A percentile compares a stretch with the other conserved stretches of the same genome.
Conservation (phyloP, 2,329 filamentous ascomycete species). For the Aspergillus novofumigatus region DNA sequence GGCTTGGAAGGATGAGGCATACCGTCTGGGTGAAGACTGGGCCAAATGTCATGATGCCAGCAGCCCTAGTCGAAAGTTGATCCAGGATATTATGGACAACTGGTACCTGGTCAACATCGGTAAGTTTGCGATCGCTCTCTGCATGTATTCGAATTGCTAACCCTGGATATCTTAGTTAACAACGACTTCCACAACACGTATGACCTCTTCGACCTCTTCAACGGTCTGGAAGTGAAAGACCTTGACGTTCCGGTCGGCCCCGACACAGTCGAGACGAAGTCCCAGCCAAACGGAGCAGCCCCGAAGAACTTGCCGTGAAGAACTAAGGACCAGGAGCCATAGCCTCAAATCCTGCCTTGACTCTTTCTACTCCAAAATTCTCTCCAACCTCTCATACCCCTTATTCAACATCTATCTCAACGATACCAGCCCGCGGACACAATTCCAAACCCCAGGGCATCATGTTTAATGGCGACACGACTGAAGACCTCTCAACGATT, state of each 20-base stretch:
- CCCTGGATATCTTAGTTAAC: conserved; percentile 61
- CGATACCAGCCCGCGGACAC: conserved; percentile 23
- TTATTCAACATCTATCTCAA: conserved; percentile 40
- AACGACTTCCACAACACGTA: conserved; percentile 90
- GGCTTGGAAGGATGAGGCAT: conserved; percentile 98
- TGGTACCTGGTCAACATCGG: conserved; percentile 97
- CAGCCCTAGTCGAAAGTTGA: conserved; percentile 72
- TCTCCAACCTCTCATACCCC: conserved; percentile 17
- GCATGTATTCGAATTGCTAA: conserved; percentile 18
- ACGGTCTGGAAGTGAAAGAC: conserved; percentile 56
- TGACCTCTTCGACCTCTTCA: conserved; percentile 81
- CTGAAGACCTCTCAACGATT: conserved; percentile 41
- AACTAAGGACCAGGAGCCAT: conserved; percentile 19
- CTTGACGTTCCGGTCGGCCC: conserved; percentile 29
- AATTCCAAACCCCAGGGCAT: conserved; percentile 6
- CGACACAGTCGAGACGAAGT: conserved; percentile 15
- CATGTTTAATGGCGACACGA: conserved; percentile 37
- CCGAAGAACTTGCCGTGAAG: conserved; percentile 13
- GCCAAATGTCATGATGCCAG: conserved; percentile 78
- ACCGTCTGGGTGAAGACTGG: conserved; percentile 88
- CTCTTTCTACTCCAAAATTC: conserved; percentile 10
- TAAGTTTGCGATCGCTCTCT: conserved; percentile 43
- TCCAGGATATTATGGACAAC: conserved; percentile 77
- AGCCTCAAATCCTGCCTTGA: conserved; percentile 7
- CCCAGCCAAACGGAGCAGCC: conserved; percentile 18